Base-by-base conservation (phyloP, 805 yeast genomes). In the Millerago galiae region DNA sequence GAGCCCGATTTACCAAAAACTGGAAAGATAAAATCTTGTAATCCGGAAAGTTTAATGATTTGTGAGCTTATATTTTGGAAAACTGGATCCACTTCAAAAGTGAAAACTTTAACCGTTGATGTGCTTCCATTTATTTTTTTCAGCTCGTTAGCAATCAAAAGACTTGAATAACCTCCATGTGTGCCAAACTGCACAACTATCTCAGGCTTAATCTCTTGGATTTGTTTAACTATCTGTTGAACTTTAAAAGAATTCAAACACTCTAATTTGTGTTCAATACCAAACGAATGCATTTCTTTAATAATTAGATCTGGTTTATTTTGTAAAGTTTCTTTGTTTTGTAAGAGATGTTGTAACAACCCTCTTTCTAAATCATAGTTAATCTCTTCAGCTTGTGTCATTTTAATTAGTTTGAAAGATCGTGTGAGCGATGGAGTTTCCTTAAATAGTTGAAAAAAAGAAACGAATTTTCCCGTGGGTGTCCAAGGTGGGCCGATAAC, bases 171-270 rank as follows among this genome's bases (percentile, higher is more conserved):
- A 0, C 58, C 58, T 3, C 39, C 37, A 25, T 46, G 47, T 1
- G 58, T 47, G 9, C 56, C 58, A 26, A 54, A 42, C 34, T 56
- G 56, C 11, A 47, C 46, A 6, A 56, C 34, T 1, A 48, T 40
- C 26, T 47, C 52, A 2, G 59, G 58, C 10, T 43, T 24, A 14
- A 11, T 8, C 18, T 30, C 18, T 10, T 35, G 38, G 2, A 55
- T 18, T 27, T 43, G 35, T 3, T 37, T 16, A 0, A 38, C 16
- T 8, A 55, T 21, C 7, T 40, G 17, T 2, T 18, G 15, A 1
- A 48, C 47, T 25, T 52, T 50, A 18, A 24, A 14, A 4, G 38
- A 35, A 6, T 50, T 49, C 13, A 50, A 32, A 26, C 33, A 18
- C 12, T 16, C n/a, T 14, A 41, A 18, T 13, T 28, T 12, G 26